Evolutionary conservation across 75 land plant genomes (phyloP).

Genomic region (Gnetum montanum): DNA sequence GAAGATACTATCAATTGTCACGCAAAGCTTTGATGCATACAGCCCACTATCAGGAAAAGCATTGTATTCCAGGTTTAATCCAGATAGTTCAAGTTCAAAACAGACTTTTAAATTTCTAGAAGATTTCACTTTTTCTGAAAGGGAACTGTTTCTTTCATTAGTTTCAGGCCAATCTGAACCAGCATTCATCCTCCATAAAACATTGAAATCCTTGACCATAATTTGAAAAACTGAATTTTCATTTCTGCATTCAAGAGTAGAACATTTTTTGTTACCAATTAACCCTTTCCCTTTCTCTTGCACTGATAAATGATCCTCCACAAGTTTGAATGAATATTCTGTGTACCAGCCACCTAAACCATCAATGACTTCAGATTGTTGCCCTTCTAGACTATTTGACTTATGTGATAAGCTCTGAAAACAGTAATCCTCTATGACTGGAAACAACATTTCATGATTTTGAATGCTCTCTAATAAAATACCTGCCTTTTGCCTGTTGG

Average conservation of each 20-base stretch:
- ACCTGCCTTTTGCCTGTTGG: conserved; percentile 1
- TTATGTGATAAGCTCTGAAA: conserved; percentile 14
- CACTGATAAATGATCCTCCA: conserved; percentile 61
- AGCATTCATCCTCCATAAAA: conserved; percentile 64
- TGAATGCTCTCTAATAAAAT: conserved; percentile 7
- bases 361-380: conserved; percentile 7
- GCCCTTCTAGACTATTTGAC: conserved; percentile 8
- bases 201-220: conserved; percentile 46
- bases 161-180: conserved; percentile 80
- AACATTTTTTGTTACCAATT: conserved; percentile 1
- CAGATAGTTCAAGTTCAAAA: conserved; percentile 52
- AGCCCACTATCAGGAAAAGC: conserved; percentile 53
- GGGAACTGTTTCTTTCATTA: conserved; percentile 2
- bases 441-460: conserved; percentile 8
- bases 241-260: background rate
- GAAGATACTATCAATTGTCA: conserved; percentile 54
- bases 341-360: conserved; percentile 70
- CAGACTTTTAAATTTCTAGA: conserved; percentile 40
- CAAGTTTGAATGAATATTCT: conserved; percentile 26
- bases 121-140: conserved; percentile 1
- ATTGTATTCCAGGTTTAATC: conserved; percentile 55
- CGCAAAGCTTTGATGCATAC: conserved; percentile 51
- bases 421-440: conserved; percentile 61
- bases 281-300: conserved; percentile 3
- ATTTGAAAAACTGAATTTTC: conserved; percentile 31